Evolutionary conservation across 2,329 filamentous ascomycete species (phyloP).

Genomic region (Macrophomina tecta): DNA sequence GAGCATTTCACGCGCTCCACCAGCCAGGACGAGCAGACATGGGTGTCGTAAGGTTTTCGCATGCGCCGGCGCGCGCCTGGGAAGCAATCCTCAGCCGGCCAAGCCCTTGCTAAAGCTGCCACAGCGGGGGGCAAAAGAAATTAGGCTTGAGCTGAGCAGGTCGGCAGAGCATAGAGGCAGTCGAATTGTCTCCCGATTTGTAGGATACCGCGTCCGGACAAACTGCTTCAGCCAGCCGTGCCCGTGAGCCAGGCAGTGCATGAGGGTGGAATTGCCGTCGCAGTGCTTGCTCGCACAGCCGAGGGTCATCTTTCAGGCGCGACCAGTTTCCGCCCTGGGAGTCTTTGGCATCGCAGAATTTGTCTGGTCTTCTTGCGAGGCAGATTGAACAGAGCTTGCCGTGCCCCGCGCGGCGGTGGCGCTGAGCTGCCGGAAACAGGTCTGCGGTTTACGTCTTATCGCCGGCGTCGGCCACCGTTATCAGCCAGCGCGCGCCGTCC

Average conservation of each 20-base stretch:
- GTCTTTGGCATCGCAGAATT: too few species aligned
- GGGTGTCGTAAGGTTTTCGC: constrained; percentile 9
- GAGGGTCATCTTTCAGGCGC: too few species aligned
- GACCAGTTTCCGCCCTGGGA: background rate
- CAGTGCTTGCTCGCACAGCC: too few species aligned
- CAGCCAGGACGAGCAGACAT: background rate
- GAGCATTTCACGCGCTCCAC: background rate
- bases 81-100: background rate
- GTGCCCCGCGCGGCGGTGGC: constrained; percentile 3
- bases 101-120: constrained; percentile 3
- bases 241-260: too few species aligned
- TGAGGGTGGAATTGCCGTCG: too few species aligned
- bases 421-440: background rate
- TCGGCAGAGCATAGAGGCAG: too few species aligned
- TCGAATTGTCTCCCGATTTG: too few species aligned
- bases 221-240: too few species aligned
- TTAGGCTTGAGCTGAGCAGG: too few species aligned
- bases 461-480: constrained; percentile 5
- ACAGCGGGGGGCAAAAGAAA: too few species aligned
- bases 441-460: constrained; percentile 17
- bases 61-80: constrained; percentile 6
- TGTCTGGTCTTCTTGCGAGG: background rate
- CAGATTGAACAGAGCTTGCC: background rate
- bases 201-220: too few species aligned
- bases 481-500: background rate